phyloP scores from a whole-genome alignment of 228 moss, liverwort and hornwort genomes.

The Sphagnum magellanicum region DNA sequence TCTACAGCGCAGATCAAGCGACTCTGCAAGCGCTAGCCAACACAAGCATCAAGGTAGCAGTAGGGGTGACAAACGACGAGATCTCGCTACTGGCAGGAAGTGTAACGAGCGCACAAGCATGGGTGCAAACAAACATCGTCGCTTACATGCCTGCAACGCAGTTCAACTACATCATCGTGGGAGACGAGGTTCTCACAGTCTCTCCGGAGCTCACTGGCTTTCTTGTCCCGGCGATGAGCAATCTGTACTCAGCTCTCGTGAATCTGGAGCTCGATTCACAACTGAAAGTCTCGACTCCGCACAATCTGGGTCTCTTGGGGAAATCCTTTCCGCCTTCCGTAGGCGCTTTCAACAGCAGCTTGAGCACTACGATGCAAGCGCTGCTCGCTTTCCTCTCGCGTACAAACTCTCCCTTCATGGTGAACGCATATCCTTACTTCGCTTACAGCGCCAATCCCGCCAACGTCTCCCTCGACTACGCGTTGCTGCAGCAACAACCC shows the following conservation, averaged over 20 bases:
- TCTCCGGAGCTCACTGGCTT: conserved; percentile 26
- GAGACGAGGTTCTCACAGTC: conserved; percentile 49
- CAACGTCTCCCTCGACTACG: conserved; percentile 48
- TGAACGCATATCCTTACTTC: conserved; percentile 63
- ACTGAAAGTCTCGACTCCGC: conserved; percentile 39
- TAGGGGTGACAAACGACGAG: conserved; percentile 41
- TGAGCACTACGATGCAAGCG: conserved; percentile 19
- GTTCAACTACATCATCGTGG: conserved; percentile 28
- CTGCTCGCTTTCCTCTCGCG: conserved; percentile 26
- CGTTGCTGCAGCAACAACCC: conserved; percentile 24
- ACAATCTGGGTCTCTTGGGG: conserved; percentile 32
- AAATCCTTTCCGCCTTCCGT: conserved; percentile 55
- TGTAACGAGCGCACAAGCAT: conserved; percentile 34
- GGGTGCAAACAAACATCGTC: conserved; percentile 53
- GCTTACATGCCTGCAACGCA: conserved; percentile 37
- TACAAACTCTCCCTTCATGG: conserved; percentile 32
- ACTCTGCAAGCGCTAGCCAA: conserved; percentile 51
- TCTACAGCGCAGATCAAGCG: conserved; percentile 39
- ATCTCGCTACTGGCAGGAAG: conserved; percentile 38
- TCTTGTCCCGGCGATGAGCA: conserved; percentile 59
- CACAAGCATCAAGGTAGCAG: conserved; percentile 42
- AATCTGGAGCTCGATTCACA: conserved; percentile 36
- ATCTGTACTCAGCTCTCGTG: conserved; percentile 46
- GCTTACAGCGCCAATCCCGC: conserved; percentile 42
- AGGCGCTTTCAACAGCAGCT: conserved; percentile 29